phyloP scores from a whole-genome alignment of 768 basidiomycete genomes.

The Infundibulicybe gibba region DNA sequence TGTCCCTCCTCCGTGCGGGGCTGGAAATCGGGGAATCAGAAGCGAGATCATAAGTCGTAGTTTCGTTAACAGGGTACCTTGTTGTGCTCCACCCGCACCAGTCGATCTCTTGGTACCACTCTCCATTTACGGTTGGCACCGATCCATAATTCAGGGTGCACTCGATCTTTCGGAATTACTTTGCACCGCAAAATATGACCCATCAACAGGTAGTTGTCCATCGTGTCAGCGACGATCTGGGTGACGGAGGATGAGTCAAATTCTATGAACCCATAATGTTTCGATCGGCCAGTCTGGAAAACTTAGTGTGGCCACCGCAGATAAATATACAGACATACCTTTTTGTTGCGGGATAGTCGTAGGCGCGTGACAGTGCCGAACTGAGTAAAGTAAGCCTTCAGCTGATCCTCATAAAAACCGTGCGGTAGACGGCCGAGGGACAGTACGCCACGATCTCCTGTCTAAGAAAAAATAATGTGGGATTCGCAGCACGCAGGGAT shows the following conservation, averaged over 20 bases:
- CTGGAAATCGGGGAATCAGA: slow-evolving; percentile 30
- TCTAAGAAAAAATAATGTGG: slow-evolving; percentile 17
- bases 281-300: slow-evolving; percentile 85
- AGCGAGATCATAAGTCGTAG: neutral
- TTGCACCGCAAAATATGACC: slow-evolving; percentile 93
- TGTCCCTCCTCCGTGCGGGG: slow-evolving; percentile 72
- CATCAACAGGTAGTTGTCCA: slow-evolving; percentile 97
- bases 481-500: neutral
- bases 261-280: slow-evolving; percentile 97
- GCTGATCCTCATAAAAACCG: slow-evolving; percentile 96
- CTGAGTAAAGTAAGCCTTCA: slow-evolving; percentile 90
- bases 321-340: slow-evolving; percentile 38
- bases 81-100: slow-evolving; percentile 75
- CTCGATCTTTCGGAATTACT: slow-evolving; percentile 81
- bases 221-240: slow-evolving; percentile 94
- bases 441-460: slow-evolving; percentile 75
- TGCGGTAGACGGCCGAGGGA: slow-evolving; percentile 92
- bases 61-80: slow-evolving; percentile 46
- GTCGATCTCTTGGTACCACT: slow-evolving; percentile 65
- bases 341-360: slow-evolving; percentile 90
- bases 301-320: neutral
- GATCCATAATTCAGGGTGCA: slow-evolving; percentile 93
- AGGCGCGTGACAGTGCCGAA: slow-evolving; percentile 89
- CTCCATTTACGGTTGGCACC: slow-evolving; percentile 96
- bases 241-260: slow-evolving; percentile 89